These are phyloP conservation scores for Sordariomycetes sp. DNA, from an alignment of 2,329 filamentous ascomycete species.

Conservation along the genomic window DNA sequence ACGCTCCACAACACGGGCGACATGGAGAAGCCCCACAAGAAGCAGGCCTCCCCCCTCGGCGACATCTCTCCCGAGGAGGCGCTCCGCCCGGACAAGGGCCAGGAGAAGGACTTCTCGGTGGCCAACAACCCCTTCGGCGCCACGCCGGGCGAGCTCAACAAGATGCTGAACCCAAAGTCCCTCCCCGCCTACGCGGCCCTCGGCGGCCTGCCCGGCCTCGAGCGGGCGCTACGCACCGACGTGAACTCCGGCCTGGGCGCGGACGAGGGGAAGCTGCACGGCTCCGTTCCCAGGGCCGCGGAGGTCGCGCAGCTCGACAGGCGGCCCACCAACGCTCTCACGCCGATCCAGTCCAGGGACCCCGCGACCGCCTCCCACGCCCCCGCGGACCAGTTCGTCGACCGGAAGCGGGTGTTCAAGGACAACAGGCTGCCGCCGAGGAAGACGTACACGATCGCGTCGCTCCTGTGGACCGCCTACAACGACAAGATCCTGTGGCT, in stretches of 20 bases:
- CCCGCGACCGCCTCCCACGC: background rate
- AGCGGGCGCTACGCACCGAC: slow-evolving; percentile 37
- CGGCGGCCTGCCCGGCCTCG: slow-evolving; percentile 41
- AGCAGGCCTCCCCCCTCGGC: background rate
- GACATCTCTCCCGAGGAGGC: background rate
- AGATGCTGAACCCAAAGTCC: background rate
- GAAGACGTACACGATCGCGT: slow-evolving; percentile 46
- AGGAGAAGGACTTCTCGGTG: slow-evolving; percentile 6
- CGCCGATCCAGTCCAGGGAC: background rate
- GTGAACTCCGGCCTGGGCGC: slow-evolving; percentile 33
- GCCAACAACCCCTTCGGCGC: slow-evolving; percentile 32
- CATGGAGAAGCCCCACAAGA: background rate
- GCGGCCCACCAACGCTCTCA: background rate
- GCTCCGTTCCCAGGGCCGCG: background rate
- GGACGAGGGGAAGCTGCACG: slow-evolving; percentile 26
- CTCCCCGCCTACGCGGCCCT: slow-evolving; percentile 26
- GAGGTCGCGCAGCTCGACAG: background rate
- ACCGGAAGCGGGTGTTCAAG: slow-evolving; percentile 47
- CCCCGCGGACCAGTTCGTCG: slow-evolving; percentile 20
- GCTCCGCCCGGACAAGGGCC: slow-evolving; percentile 3
- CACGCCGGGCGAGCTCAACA: background rate
- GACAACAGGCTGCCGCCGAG: slow-evolving; percentile 50
- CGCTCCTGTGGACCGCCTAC: slow-evolving; percentile 57
- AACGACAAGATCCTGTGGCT: slow-evolving; percentile 66
- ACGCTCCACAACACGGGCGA: background rate